Evolutionary conservation across 2,329 filamentous ascomycete genomes (phyloP).

Genomic region (Penicillium sp.): DNA sequence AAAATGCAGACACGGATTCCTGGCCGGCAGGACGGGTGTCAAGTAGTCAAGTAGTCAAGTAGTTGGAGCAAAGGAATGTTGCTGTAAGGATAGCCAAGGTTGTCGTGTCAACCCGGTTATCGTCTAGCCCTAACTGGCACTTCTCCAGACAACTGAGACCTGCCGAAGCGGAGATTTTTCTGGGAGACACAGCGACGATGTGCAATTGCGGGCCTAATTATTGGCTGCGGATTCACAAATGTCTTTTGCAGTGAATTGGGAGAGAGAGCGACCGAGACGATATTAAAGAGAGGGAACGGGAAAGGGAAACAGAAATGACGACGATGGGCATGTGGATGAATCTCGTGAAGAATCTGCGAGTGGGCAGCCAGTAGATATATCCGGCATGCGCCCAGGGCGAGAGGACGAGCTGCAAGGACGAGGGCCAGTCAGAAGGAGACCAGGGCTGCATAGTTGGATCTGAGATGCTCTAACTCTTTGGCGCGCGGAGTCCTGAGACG

Average conservation of each 20-base stretch:
- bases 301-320: conserved; percentile 20
- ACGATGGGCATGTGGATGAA: conserved; percentile 33
- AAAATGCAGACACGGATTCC: conserved; percentile 18
- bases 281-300: conserved; percentile 10
- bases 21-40: conserved; percentile 34
- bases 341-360: conserved; percentile 34
- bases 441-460: conserved; percentile 27
- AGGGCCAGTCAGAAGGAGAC: conserved; percentile 16
- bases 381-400: conserved; percentile 23
- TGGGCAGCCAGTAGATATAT: conserved; percentile 30
- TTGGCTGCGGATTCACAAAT: conserved; percentile 4
- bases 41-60: conserved; percentile 20
- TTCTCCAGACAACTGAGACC: conserved; percentile 18
- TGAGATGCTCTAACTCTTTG: conserved; percentile 22
- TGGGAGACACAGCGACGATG: conserved; percentile 22
- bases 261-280: conserved; percentile 10
- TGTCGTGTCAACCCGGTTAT: conserved; percentile 39
- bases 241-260: too few species aligned
- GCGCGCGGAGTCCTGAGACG: too few species aligned
- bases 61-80: conserved; percentile 26
- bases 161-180: conserved; percentile 23
- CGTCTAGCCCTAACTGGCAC: conserved; percentile 29
- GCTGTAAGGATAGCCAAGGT: conserved; percentile 35
- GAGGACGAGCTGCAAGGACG: conserved; percentile 21
- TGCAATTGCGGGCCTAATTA: conserved; percentile 20